Conservation (phyloP, 78 protist species). For the Emiliania huxleyi region DNA sequence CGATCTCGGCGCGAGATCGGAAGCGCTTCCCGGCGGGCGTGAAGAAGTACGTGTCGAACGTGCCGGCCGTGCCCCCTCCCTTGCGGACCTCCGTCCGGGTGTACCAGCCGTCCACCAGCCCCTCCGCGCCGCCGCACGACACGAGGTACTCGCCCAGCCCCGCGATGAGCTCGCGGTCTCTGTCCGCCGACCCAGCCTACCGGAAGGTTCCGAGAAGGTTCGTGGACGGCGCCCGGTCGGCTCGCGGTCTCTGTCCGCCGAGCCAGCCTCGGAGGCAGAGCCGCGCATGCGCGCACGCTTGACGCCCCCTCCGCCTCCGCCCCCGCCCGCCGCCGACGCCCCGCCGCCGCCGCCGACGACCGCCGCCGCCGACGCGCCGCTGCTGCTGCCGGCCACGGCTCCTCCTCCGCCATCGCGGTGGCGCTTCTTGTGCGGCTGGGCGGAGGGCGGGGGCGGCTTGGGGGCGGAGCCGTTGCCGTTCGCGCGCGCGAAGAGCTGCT, state of each 20-base stretch:
- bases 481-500: background rate
- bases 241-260: too few species aligned
- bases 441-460: too few species aligned
- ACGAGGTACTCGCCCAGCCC: background rate
- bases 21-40: background rate
- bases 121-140: background rate
- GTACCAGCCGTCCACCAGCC: background rate
- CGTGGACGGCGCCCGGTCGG: too few species aligned
- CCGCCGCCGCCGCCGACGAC: too few species aligned
- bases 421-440: background rate
- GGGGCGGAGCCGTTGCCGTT: too few species aligned
- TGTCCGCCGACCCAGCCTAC: too few species aligned
- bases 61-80: background rate
- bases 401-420: too few species aligned
- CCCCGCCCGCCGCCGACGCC: too few species aligned
- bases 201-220: too few species aligned
- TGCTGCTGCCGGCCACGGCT: too few species aligned
- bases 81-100: background rate
- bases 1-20: constrained; percentile 8
- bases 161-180: background rate
- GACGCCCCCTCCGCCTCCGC: too few species aligned
- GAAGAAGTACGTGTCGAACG: background rate
- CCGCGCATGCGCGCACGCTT: background rate
- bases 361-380: too few species aligned
- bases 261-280: background rate